Conservation (phyloP, 2,329 filamentous ascomycete genomes). For the Mycogone perniciosa region DNA sequence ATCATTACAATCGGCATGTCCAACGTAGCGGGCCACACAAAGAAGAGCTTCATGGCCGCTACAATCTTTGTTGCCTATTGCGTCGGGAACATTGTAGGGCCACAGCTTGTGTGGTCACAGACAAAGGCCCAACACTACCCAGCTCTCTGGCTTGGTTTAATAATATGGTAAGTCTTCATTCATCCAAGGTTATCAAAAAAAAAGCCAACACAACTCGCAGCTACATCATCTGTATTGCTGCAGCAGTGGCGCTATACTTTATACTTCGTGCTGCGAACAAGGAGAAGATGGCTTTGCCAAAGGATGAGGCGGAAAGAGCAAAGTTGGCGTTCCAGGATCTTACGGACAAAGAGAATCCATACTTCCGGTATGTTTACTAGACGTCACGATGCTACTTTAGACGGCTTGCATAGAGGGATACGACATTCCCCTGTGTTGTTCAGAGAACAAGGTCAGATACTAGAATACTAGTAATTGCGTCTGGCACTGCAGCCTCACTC, state of each 20-base stretch:
- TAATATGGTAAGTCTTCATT: slow-evolving; percentile 42
- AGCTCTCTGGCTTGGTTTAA: slow-evolving; percentile 62
- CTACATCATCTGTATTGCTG: slow-evolving; percentile 61
- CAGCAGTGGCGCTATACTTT: slow-evolving; percentile 50
- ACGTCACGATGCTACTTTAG: not conserved
- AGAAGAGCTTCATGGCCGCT: slow-evolving; percentile 70
- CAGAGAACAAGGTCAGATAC: no score
- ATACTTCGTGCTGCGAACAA: slow-evolving; percentile 55
- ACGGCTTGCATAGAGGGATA: not conserved
- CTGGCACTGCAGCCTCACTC: no score
- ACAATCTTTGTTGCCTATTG: slow-evolving; percentile 71
- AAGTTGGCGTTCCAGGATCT: slow-evolving; percentile 61
- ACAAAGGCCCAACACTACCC: slow-evolving; percentile 63
- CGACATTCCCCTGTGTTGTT: no score
- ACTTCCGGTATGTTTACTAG: slow-evolving; percentile 52
- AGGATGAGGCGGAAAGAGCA: slow-evolving; percentile 55
- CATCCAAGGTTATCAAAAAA: not conserved
- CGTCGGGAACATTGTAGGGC: slow-evolving; percentile 69
- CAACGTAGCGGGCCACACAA: slow-evolving; percentile 70
- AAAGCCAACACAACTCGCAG: slow-evolving; percentile 28
- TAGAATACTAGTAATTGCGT: no score
- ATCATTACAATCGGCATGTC: slow-evolving; percentile 48
- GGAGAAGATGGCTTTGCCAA: slow-evolving; percentile 37
- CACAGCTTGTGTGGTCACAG: slow-evolving; percentile 62
- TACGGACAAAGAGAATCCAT: slow-evolving; percentile 62